Evolutionary conservation across 106 monocot species (phyloP).

Genomic region (Dioscorea zingiberensis): DNA sequence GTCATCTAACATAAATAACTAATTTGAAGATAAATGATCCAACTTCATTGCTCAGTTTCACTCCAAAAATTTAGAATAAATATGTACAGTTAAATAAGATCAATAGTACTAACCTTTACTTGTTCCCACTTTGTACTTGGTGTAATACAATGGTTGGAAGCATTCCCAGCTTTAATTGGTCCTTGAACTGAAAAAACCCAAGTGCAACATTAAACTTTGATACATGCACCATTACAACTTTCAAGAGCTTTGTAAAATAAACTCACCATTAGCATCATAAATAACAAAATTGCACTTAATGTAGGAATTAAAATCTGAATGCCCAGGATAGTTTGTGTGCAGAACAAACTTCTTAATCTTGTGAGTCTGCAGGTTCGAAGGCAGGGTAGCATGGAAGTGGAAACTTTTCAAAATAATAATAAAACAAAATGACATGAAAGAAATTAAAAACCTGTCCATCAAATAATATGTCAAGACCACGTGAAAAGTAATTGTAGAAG

Average conservation of each 20-base stretch:
- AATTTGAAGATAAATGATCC: too few relatives aligned
- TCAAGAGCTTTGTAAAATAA: background rate
- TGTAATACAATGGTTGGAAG: slow-evolving; percentile 55
- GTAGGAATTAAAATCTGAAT: slow-evolving; percentile 94
- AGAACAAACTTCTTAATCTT: slow-evolving; percentile 98
- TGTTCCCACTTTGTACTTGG: slow-evolving; percentile 93
- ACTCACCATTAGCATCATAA: slow-evolving; percentile 64
- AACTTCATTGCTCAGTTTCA: too few relatives aligned
- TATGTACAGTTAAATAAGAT: too few relatives aligned
- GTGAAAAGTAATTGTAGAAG: slow-evolving; percentile 95
- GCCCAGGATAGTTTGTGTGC: slow-evolving; percentile 92
- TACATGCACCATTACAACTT: background rate
- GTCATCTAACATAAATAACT: too few relatives aligned
- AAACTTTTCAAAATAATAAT: too few relatives aligned
- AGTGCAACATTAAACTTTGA: background rate
- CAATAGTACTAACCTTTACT: slow-evolving; percentile 59
- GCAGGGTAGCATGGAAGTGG: background rate
- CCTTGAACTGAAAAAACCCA: slow-evolving; percentile 51
- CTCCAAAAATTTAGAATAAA: too few relatives aligned
- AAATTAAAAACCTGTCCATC: slow-evolving; percentile 71
- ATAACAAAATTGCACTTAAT: slow-evolving; percentile 93
- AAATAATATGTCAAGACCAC: slow-evolving; percentile 93
- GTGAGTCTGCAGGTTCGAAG: slow-evolving; percentile 50
- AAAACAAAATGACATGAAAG: background rate
- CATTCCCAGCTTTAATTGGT: slow-evolving; percentile 29